Conservation (phyloP, 345 rosid species). For the Lepidium didymum region DNA sequence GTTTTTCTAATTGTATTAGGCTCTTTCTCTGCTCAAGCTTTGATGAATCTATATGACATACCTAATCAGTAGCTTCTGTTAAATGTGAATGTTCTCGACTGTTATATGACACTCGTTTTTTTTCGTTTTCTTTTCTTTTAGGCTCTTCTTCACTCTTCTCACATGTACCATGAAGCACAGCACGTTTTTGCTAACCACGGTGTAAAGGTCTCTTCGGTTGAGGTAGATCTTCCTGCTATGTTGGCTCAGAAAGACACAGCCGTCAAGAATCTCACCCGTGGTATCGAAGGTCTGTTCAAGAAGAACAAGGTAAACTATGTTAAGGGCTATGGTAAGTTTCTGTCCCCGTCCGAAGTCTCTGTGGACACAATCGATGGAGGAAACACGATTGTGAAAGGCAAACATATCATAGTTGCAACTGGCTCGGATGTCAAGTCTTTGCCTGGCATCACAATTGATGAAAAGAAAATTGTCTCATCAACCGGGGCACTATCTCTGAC, state of each 20-base stretch:
- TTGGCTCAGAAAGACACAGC: constrained; percentile 96
- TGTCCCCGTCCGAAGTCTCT: constrained; percentile 85
- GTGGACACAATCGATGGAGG: constrained; percentile 84
- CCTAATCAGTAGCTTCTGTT: neutral
- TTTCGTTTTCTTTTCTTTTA: constrained; percentile 5
- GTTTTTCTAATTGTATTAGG: neutral
- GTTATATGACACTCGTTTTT: neutral
- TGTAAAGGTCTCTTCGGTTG: constrained; percentile 81
- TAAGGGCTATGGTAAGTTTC: constrained; percentile 86
- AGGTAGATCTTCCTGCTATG: constrained; percentile 95
- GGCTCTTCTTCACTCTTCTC: constrained; percentile 99
- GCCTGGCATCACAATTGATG: constrained; percentile 94
- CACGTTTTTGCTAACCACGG: constrained; percentile 87
- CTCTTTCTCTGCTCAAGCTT: constrained; percentile 3
- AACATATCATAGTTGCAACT: constrained; percentile 82
- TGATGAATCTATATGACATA: neutral
- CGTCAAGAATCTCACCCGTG: constrained; percentile 72
- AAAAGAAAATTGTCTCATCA: constrained; percentile 87
- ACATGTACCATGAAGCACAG: constrained; percentile 91
- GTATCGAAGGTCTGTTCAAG: constrained; percentile 95
- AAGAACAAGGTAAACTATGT: constrained; percentile 94
- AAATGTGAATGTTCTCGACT: neutral
- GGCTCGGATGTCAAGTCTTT: constrained; percentile 96
- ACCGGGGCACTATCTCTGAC: constrained; percentile 82
- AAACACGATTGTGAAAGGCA: constrained; percentile 72